Conservation (phyloP, 768 basidiomycete species). For the Psilocybe cyanescens region DNA sequence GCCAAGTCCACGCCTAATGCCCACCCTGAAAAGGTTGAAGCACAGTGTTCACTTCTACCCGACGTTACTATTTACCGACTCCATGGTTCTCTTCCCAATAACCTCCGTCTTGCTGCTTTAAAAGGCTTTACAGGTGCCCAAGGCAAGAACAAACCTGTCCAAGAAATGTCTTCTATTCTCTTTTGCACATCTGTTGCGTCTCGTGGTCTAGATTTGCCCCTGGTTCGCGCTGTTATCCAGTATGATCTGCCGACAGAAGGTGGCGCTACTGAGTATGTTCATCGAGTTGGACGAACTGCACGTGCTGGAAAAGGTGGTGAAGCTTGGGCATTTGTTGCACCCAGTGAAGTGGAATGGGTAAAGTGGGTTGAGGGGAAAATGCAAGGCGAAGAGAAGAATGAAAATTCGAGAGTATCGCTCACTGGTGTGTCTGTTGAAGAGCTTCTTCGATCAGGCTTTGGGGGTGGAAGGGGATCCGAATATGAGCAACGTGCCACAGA, state of each 20-base stretch:
- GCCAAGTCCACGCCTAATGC: slow-evolving; percentile 21
- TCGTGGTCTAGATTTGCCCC: slow-evolving; percentile 94
- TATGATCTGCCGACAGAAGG: slow-evolving; percentile 98
- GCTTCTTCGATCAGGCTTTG: slow-evolving; percentile 82
- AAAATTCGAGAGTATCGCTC: slow-evolving; percentile 51
- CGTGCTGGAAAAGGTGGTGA: slow-evolving; percentile 96
- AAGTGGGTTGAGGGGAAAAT: slow-evolving; percentile 88
- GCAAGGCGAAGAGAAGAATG: slow-evolving; percentile 49
- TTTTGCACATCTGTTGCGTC: slow-evolving; percentile 98
- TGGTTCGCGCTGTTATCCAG: slow-evolving; percentile 93
- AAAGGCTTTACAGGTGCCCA: slow-evolving; percentile 69
- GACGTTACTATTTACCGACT: slow-evolving; percentile 83
- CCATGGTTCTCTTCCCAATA: slow-evolving; percentile 89
- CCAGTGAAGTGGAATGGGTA: slow-evolving; percentile 89
- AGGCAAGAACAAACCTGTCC: slow-evolving; percentile 28
- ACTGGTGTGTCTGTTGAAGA: slow-evolving; percentile 66
- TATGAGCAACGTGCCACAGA: slow-evolving; percentile 93
- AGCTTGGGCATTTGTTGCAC: slow-evolving; percentile 91
- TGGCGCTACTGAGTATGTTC: slow-evolving; percentile 94
- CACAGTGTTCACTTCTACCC: slow-evolving; percentile 78
- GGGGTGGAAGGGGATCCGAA: slow-evolving; percentile 80
- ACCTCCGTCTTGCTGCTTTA: slow-evolving; percentile 81
- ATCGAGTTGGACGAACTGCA: slow-evolving; percentile 95
- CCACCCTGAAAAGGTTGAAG: slow-evolving; percentile 51
- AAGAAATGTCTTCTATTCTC: slow-evolving; percentile 64